These are phyloP conservation scores for Esteya vermicola DNA, from an alignment of 2,329 filamentous ascomycete genomes.

Conservation along the genomic window DNA sequence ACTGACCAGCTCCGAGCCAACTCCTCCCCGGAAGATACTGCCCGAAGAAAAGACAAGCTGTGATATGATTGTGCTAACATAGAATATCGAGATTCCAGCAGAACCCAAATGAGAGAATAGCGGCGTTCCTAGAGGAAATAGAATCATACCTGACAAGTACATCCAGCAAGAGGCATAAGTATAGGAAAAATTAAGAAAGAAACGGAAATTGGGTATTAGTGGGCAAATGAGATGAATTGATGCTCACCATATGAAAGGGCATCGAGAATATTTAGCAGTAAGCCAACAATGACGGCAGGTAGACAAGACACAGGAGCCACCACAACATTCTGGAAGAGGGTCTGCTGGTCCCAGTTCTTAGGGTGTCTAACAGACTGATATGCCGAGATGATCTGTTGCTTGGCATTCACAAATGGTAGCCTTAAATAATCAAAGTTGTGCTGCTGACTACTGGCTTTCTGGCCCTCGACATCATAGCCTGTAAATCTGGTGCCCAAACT, in stretches of 20 bases:
- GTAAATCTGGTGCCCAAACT: conserved; percentile 10
- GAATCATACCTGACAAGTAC: conserved; percentile 57
- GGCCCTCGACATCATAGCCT: conserved; percentile 32
- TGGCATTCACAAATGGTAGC: too few species aligned
- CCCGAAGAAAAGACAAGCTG: conserved; percentile 80
- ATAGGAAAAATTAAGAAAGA: too few species aligned
- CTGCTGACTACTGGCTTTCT: conserved; percentile 26
- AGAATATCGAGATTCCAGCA: conserved; percentile 96
- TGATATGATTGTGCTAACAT: conserved; percentile 90
- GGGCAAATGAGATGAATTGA: not conserved
- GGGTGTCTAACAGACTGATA: conserved; percentile 35
- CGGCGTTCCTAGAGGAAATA: conserved; percentile 80
- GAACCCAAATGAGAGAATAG: conserved; percentile 77
- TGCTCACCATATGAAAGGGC: conserved; percentile 72
- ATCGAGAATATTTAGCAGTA: conserved; percentile 86
- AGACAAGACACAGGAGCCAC: conserved; percentile 56
- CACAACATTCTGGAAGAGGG: conserved; percentile 49
- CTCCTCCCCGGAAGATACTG: conserved; percentile 77
- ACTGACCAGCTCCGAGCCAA: conserved; percentile 80
- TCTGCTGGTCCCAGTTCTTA: conserved; percentile 55
- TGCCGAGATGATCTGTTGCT: too few species aligned
- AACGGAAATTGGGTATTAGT: too few species aligned
- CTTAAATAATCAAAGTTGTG: too few species aligned
- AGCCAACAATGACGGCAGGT: conserved; percentile 75
- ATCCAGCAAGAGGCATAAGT: not conserved